Base-by-base conservation (phyloP, 768 basidiomycete species). In the Suillus luteus region DNA sequence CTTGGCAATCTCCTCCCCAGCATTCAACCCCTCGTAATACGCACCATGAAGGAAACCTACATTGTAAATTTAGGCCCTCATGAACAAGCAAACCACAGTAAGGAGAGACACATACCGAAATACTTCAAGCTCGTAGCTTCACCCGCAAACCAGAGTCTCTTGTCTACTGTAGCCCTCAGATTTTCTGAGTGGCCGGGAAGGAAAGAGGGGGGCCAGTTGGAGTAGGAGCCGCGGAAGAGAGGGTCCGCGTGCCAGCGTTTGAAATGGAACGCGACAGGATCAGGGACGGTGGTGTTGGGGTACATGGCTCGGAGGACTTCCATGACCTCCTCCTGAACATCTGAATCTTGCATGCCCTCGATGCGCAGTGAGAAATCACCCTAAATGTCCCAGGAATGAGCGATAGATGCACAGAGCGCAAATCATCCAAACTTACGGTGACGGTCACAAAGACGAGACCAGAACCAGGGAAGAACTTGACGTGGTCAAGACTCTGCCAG, bases 181-280 rank as follows among this genome's bases (percentile, higher is more conserved):
- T 89, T 87, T 33, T 81, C 75, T 22, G 85, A 79, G 59, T 88
- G 85, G 10, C 72, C 75, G 15, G 78, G 79, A 12, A 83, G 72
- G 66, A 87, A 88, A 3, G 85, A 80, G 0, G 89, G 79, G 0
- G 88, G 88, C 88, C 88, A 90, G 64, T 89, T 91, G 24, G 85
- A 86, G 67, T 87, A 91, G 4, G 86, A 85, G 5, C 74, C 75
- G 0, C 71, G 67, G 64, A 62, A 76, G 40, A 83, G 74, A 3
- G 82, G 81, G 68, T 89, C 80, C 14, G 73, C 71, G 52, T 78
- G 67, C 90, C 89, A 91, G 3, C 79, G 73, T 3, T 82, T 80
- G 66, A 86, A 82, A 69, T 80, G 79, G 71, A 91, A 85, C 37
- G 81, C 85, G 6, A 78, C 66, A 0, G 89, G 87, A 5, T 81